Conservation (phyloP, 169 alveolate genomes). For the Eimeria acervulina region DNA sequence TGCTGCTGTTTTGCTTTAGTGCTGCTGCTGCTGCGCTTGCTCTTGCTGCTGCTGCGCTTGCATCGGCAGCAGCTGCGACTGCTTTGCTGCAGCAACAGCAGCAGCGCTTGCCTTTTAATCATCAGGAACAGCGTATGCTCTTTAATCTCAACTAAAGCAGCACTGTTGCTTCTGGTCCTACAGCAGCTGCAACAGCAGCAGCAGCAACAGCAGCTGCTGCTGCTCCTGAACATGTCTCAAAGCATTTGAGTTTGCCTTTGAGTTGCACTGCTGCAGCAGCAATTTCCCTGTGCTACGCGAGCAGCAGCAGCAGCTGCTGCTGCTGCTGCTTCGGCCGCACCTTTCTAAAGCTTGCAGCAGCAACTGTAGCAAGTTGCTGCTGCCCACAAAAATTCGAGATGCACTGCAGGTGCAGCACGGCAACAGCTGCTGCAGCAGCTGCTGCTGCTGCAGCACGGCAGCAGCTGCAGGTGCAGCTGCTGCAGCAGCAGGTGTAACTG, state of each 20-base stretch:
- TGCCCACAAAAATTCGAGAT: background rate
- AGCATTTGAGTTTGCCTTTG: background rate
- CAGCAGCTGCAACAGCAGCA: too few relatives aligned
- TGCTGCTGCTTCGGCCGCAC: slow-evolving; percentile 1
- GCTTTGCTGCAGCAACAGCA: background rate
- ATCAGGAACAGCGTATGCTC: background rate
- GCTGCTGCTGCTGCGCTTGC: background rate
- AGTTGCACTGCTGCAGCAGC: slow-evolving; percentile 19
- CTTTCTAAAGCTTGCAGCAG: background rate
- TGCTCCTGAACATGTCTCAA: background rate
- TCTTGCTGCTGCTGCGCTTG: background rate
- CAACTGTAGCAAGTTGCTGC: background rate
- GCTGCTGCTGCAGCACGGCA: too few relatives aligned
- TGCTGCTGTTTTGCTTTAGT: background rate
- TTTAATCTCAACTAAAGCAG: background rate
- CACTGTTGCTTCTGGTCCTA: background rate
- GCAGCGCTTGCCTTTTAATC: background rate
- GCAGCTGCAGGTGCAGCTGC: too few relatives aligned
- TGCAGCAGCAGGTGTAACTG: slow-evolving; percentile 1
- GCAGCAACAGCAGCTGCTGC: slow-evolving; percentile 30
- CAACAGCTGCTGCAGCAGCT: background rate
- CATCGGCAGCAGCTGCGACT: too few relatives aligned
- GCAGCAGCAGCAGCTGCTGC: background rate
- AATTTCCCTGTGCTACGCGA: background rate
- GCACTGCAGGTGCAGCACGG: background rate